Conservation (phyloP, 2,329 filamentous ascomycete genomes). For the Elsinoe necatrix region DNA sequence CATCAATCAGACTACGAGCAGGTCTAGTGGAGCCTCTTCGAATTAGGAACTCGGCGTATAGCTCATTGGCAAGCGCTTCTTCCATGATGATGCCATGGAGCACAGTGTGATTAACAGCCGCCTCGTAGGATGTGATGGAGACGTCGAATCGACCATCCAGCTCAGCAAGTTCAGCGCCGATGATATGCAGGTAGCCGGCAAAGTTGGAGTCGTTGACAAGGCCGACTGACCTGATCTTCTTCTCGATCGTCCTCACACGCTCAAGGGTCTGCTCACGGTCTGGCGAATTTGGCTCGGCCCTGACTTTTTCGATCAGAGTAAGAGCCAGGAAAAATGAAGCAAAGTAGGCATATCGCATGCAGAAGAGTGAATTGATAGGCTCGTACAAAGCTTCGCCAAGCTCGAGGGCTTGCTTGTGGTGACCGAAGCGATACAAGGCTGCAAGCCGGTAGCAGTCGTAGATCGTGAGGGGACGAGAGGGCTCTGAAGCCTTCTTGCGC, state of each 20-base stretch:
- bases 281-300: slow-evolving; percentile 30
- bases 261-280: slow-evolving; percentile 43
- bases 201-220: slow-evolving; percentile 63
- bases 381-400: slow-evolving; percentile 36
- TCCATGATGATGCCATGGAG: slow-evolving; percentile 60
- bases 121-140: slow-evolving; percentile 59
- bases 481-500: slow-evolving; percentile 45
- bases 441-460: slow-evolving; percentile 52
- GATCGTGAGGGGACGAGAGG: slow-evolving; percentile 55
- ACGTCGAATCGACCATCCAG: slow-evolving; percentile 33
- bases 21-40: slow-evolving; percentile 57
- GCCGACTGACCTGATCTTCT: slow-evolving; percentile 57
- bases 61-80: slow-evolving; percentile 63
- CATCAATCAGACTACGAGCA: slow-evolving; percentile 59
- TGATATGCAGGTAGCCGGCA: slow-evolving; percentile 56
- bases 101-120: slow-evolving; percentile 58
- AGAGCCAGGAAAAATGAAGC: slow-evolving; percentile 38
- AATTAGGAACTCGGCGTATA: slow-evolving; percentile 64
- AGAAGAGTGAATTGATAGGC: slow-evolving; percentile 37
- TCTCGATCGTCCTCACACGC: slow-evolving; percentile 48
- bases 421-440: slow-evolving; percentile 37
- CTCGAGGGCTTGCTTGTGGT: slow-evolving; percentile 34
- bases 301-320: slow-evolving; percentile 33
- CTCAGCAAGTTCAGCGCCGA: slow-evolving; percentile 62
- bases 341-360: slow-evolving; percentile 36